Conservation (phyloP, 805 yeast genomes). For the Metschnikowia sp. region DNA sequence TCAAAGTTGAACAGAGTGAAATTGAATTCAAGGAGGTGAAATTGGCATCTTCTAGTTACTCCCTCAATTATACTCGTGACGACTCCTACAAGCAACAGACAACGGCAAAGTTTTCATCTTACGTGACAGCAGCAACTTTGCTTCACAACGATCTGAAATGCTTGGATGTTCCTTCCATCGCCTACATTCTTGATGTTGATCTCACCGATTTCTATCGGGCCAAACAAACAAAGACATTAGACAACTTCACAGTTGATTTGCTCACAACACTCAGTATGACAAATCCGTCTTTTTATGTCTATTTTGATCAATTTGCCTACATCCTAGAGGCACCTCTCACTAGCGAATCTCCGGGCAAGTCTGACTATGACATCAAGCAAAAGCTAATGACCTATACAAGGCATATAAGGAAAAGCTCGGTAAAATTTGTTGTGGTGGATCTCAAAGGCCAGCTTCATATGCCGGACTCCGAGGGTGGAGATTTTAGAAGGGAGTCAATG, state of each 20-base stretch:
- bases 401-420: conserved; percentile 11
- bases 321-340: conserved; percentile 7
- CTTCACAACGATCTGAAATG: conserved; percentile 28
- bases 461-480: conserved; percentile 19
- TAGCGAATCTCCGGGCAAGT: neutral
- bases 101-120: conserved; percentile 16
- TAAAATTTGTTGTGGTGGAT: conserved; percentile 31
- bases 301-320: conserved; percentile 34
- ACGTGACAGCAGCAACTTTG: conserved; percentile 28
- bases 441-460: conserved; percentile 27
- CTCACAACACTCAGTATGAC: conserved; percentile 25
- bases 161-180: conserved; percentile 35
- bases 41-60: conserved; percentile 14
- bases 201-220: conserved; percentile 23
- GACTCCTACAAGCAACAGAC: conserved; percentile 14
- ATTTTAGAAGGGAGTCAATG: conserved; percentile 21
- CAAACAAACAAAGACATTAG: conserved; percentile 2
- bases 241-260: conserved; percentile 15
- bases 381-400: neutral
- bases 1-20: conserved; percentile 18
- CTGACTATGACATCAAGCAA: neutral
- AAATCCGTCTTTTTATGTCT: conserved; percentile 34
- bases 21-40: conserved; percentile 11
- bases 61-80: conserved; percentile 12
- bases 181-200: conserved; percentile 23